These are phyloP conservation scores for Leishmania arabica DNA, from an alignment of 208 protist species.

Conservation along the genomic window DNA sequence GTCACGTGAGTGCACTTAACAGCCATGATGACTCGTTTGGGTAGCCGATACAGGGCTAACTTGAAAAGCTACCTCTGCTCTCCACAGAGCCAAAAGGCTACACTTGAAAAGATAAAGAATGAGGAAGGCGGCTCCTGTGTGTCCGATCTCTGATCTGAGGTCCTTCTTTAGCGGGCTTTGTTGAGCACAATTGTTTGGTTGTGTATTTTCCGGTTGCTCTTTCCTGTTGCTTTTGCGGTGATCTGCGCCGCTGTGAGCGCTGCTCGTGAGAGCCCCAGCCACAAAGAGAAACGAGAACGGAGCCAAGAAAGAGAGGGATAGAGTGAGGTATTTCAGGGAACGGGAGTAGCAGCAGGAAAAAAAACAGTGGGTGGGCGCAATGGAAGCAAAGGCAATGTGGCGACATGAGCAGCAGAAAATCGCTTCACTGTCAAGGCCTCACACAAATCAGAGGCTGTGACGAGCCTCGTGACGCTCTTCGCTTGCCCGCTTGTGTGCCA, in stretches of 20 bases:
- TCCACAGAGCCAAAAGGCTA: not conserved
- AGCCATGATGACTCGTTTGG: constrained; percentile 14
- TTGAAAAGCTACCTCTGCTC: not conserved
- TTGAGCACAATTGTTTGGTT: not conserved
- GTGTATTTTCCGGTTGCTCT: not conserved
- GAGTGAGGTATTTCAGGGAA: not conserved
- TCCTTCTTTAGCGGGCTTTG: not conserved
- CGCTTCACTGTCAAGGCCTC: not conserved
- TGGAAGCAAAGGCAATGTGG: not conserved
- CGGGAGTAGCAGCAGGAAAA: not conserved
- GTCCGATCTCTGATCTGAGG: not conserved
- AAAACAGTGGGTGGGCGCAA: not conserved
- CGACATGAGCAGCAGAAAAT: not conserved
- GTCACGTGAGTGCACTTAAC: constrained; percentile 32
- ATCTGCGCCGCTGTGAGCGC: not conserved
- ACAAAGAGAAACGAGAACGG: not conserved
- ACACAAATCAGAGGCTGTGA: not conserved
- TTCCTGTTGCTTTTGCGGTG: not conserved
- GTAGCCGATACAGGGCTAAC: not conserved
- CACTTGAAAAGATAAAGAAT: not conserved
- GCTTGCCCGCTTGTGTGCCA: not conserved
- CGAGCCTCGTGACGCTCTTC: not conserved
- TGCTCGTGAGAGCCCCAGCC: not conserved
- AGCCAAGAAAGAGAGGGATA: not conserved
- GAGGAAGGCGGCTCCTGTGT: not conserved